Conservation (phyloP, 2,329 filamentous ascomycete species). For the Diaporthe caulivora region DNA sequence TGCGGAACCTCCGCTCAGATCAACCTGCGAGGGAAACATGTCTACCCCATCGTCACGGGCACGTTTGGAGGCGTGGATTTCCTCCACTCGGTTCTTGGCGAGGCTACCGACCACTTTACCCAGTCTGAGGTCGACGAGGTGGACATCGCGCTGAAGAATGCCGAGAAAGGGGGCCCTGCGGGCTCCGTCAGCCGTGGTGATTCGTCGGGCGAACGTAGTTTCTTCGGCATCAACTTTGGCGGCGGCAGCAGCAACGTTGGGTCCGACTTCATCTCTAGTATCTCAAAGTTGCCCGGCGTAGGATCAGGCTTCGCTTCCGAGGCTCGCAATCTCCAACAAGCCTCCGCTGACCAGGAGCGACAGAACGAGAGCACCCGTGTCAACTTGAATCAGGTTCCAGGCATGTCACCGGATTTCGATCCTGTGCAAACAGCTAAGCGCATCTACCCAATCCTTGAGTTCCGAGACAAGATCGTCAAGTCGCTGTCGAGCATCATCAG, state of each 20-base stretch:
- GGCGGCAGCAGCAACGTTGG: slow-evolving; percentile 48
- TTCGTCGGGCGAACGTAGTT: slow-evolving; percentile 45
- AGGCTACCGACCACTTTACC: slow-evolving; percentile 86
- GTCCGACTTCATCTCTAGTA: slow-evolving; percentile 76
- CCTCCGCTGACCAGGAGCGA: slow-evolving; percentile 73
- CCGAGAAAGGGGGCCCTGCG: slow-evolving; percentile 57
- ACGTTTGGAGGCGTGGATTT: slow-evolving; percentile 88
- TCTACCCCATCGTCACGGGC: slow-evolving; percentile 80
- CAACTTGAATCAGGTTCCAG: slow-evolving; percentile 74
- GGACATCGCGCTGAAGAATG: slow-evolving; percentile 79
- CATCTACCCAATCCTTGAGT: slow-evolving; percentile 95
- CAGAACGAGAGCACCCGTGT: slow-evolving; percentile 59
- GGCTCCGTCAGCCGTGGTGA: slow-evolving; percentile 44
- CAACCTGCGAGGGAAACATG: slow-evolving; percentile 72
- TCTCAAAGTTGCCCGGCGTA: slow-evolving; percentile 80
- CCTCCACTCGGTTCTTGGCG: slow-evolving; percentile 81
- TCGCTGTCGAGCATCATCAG: slow-evolving; percentile 86
- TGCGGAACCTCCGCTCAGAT: slow-evolving; percentile 77
- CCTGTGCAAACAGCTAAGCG: slow-evolving; percentile 80
- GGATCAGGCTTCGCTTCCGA: slow-evolving; percentile 76
- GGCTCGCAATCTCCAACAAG: slow-evolving; percentile 71
- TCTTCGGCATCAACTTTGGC: slow-evolving; percentile 51
- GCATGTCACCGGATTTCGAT: slow-evolving; percentile 82
- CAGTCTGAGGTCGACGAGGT: slow-evolving; percentile 88
- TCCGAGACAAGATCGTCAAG: slow-evolving; percentile 93